These are phyloP conservation scores for Stemphylium vesicarium DNA, from an alignment of 2,329 filamentous ascomycete genomes.

Conservation along the genomic window DNA sequence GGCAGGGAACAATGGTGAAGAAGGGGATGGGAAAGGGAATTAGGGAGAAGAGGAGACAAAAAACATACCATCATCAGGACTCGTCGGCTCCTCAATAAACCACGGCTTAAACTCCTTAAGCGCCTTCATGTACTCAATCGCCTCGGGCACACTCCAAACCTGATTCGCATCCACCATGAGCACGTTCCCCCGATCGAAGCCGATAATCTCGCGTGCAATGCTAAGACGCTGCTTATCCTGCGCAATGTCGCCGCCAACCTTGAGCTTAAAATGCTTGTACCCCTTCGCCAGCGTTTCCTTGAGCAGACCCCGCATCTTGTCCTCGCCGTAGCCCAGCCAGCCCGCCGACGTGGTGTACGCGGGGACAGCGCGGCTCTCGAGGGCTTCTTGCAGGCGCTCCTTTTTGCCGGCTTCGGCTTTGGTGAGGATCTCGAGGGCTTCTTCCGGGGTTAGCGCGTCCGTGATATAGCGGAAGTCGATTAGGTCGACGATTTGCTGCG, in stretches of 20 bases:
- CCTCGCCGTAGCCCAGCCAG: constrained; percentile 89
- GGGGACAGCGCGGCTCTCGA: constrained; percentile 76
- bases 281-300: constrained; percentile 76
- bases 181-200: constrained; percentile 81
- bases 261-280: constrained; percentile 88
- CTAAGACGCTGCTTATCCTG: constrained; percentile 72
- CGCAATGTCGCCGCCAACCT: constrained; percentile 77
- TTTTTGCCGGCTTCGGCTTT: constrained; percentile 71
- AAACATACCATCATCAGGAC: constrained; percentile 71
- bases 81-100: constrained; percentile 96
- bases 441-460: constrained; percentile 86
- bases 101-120: constrained; percentile 84
- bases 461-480: constrained; percentile 97
- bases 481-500: constrained; percentile 83
- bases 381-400: constrained; percentile 74
- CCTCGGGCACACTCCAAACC: constrained; percentile 88
- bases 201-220: constrained; percentile 80
- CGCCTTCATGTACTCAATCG: constrained; percentile 83
- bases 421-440: constrained; percentile 75
- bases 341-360: constrained; percentile 91
- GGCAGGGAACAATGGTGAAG: no score
- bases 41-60: background rate
- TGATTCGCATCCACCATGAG: constrained; percentile 96
- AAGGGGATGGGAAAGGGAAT: no score
- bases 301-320: constrained; percentile 80